Percentiles rank a stretch among this genome's conserved stretches.
These are phyloP conservation scores for Cyclotella sp. DNA, from an alignment of 108 stramenopile genomes.

Conservation along the genomic window DNA sequence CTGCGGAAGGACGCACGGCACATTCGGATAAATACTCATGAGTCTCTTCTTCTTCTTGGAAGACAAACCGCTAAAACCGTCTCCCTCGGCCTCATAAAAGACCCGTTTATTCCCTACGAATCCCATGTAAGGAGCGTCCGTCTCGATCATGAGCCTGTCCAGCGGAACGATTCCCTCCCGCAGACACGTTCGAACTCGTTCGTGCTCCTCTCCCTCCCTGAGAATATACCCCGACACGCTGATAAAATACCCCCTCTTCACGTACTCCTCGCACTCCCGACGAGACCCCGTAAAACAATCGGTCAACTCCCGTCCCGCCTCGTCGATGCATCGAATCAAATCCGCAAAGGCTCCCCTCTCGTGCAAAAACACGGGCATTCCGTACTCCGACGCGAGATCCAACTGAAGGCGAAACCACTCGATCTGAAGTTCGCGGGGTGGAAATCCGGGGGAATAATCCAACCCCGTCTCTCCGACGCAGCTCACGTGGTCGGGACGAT, in stretches of 20 bases:
- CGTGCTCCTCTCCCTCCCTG: slow-evolving; percentile 53
- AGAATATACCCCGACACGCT: slow-evolving; percentile 67
- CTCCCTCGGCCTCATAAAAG: slow-evolving; percentile 63
- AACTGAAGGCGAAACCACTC: slow-evolving; percentile 72
- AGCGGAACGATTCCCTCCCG: slow-evolving; percentile 68
- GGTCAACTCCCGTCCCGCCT: slow-evolving; percentile 26
- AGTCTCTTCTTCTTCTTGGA: slow-evolving; percentile 79
- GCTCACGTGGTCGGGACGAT: slow-evolving; percentile 28
- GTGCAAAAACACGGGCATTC: slow-evolving; percentile 78
- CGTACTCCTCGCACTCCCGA: slow-evolving; percentile 66
- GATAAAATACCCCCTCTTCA: slow-evolving; percentile 74
- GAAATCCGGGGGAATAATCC: slow-evolving; percentile 82
- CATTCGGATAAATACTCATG: slow-evolving; percentile 78
- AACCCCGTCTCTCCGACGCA: slow-evolving; percentile 85
- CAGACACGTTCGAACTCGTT: slow-evolving; percentile 62
- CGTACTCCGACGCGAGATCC: slow-evolving; percentile 63
- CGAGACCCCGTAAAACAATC: slow-evolving; percentile 86
- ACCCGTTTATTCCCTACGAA: slow-evolving; percentile 62
- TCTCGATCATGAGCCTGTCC: slow-evolving; percentile 85
- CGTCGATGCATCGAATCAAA: slow-evolving; percentile 62
- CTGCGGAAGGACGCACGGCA: slow-evolving; percentile 60
- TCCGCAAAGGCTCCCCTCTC: slow-evolving; percentile 79
- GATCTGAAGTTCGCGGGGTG: slow-evolving; percentile 60
- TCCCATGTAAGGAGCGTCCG: slow-evolving; percentile 92
- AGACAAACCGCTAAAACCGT: slow-evolving; percentile 41